A percentile compares a stretch with the other conserved stretches of the same genome.
These are phyloP conservation scores for Immersiporthe knoxdaviesiana DNA, from an alignment of 2,329 filamentous ascomycete genomes.

Conservation along the genomic window DNA sequence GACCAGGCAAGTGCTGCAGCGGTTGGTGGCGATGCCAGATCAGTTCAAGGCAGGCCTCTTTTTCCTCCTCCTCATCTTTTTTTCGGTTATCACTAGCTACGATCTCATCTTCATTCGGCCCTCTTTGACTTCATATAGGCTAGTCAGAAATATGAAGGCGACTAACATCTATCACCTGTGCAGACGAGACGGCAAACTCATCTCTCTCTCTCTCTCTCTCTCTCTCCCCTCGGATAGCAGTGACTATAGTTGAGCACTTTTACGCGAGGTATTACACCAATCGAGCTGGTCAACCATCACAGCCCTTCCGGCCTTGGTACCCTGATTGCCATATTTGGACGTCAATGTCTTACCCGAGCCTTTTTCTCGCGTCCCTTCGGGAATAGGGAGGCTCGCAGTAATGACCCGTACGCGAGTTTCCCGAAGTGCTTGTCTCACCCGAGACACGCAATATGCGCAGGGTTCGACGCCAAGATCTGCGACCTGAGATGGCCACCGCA, in stretches of 20 bases:
- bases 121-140: too few relatives aligned
- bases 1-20: neutral
- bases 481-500: neutral
- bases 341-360: constrained; percentile 26
- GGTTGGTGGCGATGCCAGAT: neutral
- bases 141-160: too few relatives aligned
- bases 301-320: constrained; percentile 22
- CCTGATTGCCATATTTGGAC: constrained; percentile 11
- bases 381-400: constrained; percentile 27
- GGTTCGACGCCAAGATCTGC: constrained; percentile 4
- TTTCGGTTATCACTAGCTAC: too few relatives aligned
- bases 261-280: constrained; percentile 10
- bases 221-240: neutral
- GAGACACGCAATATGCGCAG: constrained; percentile 7
- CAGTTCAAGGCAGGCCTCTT: too few relatives aligned
- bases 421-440: constrained; percentile 29
- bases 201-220: neutral
- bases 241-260: constrained; percentile 14
- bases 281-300: neutral
- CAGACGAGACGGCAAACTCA: neutral
- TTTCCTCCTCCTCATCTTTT: too few relatives aligned
- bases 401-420: constrained; percentile 24
- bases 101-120: too few relatives aligned
- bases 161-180: too few relatives aligned
- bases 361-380: constrained; percentile 13